Evolutionary conservation across 768 basidiomycete genomes (phyloP).

Genomic region (Leucosporidium scottii): DNA sequence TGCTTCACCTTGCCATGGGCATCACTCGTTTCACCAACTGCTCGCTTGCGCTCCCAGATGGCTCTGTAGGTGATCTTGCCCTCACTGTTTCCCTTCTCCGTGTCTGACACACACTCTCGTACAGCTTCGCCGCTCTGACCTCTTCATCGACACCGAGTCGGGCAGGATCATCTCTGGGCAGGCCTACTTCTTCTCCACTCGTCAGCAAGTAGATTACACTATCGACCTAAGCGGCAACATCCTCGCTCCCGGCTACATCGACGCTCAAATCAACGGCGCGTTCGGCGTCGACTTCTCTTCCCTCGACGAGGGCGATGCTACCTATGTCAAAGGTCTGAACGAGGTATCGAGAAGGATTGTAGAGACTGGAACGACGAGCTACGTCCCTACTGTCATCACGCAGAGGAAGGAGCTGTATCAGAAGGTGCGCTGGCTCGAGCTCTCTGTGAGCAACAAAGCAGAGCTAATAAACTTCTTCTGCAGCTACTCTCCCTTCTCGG

Average conservation of each 20-base stretch:
- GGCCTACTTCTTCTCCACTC: constrained; percentile 52
- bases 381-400: constrained; percentile 19
- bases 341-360: constrained; percentile 66
- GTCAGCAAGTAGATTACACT: constrained; percentile 55
- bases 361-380: constrained; percentile 85
- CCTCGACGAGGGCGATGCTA: background rate
- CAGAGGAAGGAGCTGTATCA: constrained; percentile 53
- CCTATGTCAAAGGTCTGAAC: constrained; percentile 61
- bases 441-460: too few species aligned
- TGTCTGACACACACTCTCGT: background rate
- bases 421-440: constrained; percentile 39
- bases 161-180: constrained; percentile 72
- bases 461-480: background rate
- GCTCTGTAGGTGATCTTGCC: constrained; percentile 50
- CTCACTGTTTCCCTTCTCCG: background rate
- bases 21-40: constrained; percentile 50
- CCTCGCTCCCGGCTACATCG: constrained; percentile 77
- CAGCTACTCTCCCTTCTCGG: constrained; percentile 52
- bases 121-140: constrained; percentile 44
- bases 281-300: constrained; percentile 38
- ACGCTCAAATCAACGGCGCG: constrained; percentile 84
- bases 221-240: constrained; percentile 72
- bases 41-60: constrained; percentile 69
- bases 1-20: too few species aligned
- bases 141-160: constrained; percentile 70